These are phyloP conservation scores for Perilla frutescens DNA, from an alignment of 257 asterid species.

Conservation along the genomic window DNA sequence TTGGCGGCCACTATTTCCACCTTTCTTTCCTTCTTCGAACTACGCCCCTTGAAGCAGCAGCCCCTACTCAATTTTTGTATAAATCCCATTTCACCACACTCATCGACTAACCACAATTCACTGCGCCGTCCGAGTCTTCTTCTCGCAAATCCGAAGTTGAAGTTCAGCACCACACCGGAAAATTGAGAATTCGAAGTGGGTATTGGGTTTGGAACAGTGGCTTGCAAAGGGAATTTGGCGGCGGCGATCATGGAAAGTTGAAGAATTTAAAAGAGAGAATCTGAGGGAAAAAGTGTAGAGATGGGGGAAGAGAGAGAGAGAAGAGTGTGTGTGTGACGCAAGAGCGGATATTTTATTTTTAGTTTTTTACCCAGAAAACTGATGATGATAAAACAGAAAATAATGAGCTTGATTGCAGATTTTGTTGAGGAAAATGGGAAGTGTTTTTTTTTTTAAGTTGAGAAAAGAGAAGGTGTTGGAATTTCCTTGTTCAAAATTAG, in stretches of 20 bases:
- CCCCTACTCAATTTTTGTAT: conserved; percentile 57
- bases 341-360: not conserved
- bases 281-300: conserved; percentile 16
- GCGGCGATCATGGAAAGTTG: conserved; percentile 57
- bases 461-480: not conserved
- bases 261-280: conserved; percentile 40
- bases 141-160: conserved; percentile 41
- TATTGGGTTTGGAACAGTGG: conserved; percentile 43
- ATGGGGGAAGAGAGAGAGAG: not conserved
- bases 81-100: conserved; percentile 57
- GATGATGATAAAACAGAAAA: not conserved
- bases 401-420: conserved; percentile 4
- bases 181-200: conserved; percentile 45
- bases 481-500: not conserved
- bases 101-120: conserved; percentile 49
- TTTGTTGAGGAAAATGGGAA: not conserved
- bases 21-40: conserved; percentile 52
- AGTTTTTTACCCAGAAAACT: conserved; percentile 6
- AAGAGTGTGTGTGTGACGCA: not conserved
- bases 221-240: conserved; percentile 52
- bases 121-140: conserved; percentile 36
- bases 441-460: too few species aligned
- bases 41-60: conserved; percentile 61
- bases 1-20: conserved; percentile 60
- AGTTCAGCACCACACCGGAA: conserved; percentile 41